A percentile compares a stretch with the other conserved stretches of the same genome.
phyloP scores from a whole-genome alignment of 768 basidiomycete species.

The Paxillus involutus region DNA sequence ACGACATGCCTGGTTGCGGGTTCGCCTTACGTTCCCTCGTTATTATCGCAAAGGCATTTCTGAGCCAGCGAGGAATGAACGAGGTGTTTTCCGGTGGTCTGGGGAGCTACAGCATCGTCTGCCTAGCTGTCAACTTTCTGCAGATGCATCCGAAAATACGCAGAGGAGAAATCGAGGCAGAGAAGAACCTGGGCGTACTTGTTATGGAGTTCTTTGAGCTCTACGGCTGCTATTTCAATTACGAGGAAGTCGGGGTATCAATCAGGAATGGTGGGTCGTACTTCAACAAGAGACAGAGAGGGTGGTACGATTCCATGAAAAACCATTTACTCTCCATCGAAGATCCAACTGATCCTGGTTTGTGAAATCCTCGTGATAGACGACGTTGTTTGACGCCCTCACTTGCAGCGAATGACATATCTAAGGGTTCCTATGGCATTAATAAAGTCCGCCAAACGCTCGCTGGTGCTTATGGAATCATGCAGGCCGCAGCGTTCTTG shows the following conservation, averaged over 20 bases:
- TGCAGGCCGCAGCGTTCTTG: constrained; percentile 73
- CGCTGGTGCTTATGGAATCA: constrained; percentile 75
- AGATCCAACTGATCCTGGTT: constrained; percentile 88
- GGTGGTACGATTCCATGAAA: constrained; percentile 71
- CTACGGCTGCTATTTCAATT: constrained; percentile 92
- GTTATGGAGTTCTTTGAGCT: constrained; percentile 97
- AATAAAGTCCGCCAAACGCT: constrained; percentile 79
- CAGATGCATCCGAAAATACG: constrained; percentile 98
- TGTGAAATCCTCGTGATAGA: constrained; percentile 32
- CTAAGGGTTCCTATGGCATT: constrained; percentile 83
- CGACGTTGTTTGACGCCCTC: not conserved
- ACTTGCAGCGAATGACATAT: constrained; percentile 85
- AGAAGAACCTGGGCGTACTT: constrained; percentile 88
- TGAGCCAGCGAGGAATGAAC: constrained; percentile 90
- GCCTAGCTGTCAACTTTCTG: constrained; percentile 88
- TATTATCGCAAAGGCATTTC: constrained; percentile 87
- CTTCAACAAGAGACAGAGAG: constrained; percentile 76
- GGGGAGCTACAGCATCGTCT: constrained; percentile 93
- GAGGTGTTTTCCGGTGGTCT: constrained; percentile 97
- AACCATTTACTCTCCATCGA: constrained; percentile 77
- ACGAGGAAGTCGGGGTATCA: constrained; percentile 86
- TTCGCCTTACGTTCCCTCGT: constrained; percentile 83
- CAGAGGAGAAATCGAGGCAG: constrained; percentile 81
- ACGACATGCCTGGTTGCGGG: constrained; percentile 51
- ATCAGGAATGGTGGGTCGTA: constrained; percentile 87